Evolutionary conservation across 2,329 filamentous ascomycete genomes (phyloP), one percentile per base, ranked within the genome.

Genomic region (Dactylonectria macrodidyma): DNA sequence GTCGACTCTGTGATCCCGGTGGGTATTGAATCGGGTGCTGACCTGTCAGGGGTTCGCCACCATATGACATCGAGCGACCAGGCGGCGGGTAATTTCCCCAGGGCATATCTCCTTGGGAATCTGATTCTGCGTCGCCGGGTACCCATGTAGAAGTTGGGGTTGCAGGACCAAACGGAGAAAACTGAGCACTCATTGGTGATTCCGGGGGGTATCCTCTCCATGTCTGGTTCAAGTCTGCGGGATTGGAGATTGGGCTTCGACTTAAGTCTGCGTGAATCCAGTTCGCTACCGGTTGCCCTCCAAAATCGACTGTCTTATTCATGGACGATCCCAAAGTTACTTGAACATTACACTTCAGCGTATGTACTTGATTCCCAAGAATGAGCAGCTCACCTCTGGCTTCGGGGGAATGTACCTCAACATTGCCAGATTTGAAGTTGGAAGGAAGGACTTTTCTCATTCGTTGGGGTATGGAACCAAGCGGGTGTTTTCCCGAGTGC

Each of bases 201-300:
- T 87, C 86, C 48, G 85, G 81, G 10, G 85, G 76, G 71, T 86
- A 88, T 7, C 82, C 77, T 67, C 84, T 80, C 88, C 88, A 90
- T 12, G 81, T 79, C 10, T 81, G 70, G 65, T 79, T 83, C 67
- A 85, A 70, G 30, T 86, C 84, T 46, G 79, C 79, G 9, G 83
- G 75, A 65, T 85, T 86, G 12, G 84, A 80, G n/a, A 75, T 70
- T 19, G 81, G 75, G 67, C 75, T 79, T 12, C 82, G 78, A 46
- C 78, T 81, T 16, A 81, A 74, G 3, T 86, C 84, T n/a, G 82
- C 70, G 34, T 83, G 70, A 72, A 85, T 78, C 87, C 86, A 89
- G 72, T 77, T 81, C 26, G 81, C 73, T 67, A 82, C 75, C 14
- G 79, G 75, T 26, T 83, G 78, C 51, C 77, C 79, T 16, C 78